phyloP scores from a whole-genome alignment of 768 basidiomycete genomes.

The Arthromyces matolae region DNA sequence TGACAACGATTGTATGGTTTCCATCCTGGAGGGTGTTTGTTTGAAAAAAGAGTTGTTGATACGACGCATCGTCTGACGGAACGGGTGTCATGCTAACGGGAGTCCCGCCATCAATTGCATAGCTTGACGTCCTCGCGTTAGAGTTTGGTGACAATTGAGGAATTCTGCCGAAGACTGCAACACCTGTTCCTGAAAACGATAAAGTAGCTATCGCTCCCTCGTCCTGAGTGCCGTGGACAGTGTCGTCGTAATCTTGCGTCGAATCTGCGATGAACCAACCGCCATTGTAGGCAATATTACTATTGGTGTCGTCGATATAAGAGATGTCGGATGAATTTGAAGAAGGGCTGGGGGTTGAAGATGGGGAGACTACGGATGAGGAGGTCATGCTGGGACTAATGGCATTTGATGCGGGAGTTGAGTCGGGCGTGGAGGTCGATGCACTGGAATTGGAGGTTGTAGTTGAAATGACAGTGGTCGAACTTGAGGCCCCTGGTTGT shows the following conservation, averaged over 20 bases:
- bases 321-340: not conserved
- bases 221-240: conserved; percentile 3
- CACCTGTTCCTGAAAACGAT: conserved; percentile 11
- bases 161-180: conserved; percentile 23
- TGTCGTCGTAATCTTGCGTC: not conserved
- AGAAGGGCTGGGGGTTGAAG: not conserved
- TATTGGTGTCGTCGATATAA: conserved; percentile 6
- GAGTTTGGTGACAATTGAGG: not conserved
- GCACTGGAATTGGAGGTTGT: not conserved
- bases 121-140: conserved; percentile 14
- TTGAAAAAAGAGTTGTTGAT: conserved; percentile 20
- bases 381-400: too few relatives aligned
- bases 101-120: conserved; percentile 19
- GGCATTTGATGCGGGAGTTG: not conserved
- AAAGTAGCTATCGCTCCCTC: conserved; percentile 11
- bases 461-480: not conserved
- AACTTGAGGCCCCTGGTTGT: not conserved
- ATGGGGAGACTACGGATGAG: not conserved
- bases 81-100: conserved; percentile 8
- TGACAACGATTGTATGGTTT: conserved; percentile 21
- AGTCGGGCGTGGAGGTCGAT: not conserved
- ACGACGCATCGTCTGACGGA: conserved; percentile 4
- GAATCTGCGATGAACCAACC: conserved; percentile 1
- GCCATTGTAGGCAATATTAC: not conserved
- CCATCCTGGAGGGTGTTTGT: conserved; percentile 18